These are phyloP conservation scores for Russula compacta DNA, from an alignment of 768 basidiomycete species.

Conservation along the genomic window DNA sequence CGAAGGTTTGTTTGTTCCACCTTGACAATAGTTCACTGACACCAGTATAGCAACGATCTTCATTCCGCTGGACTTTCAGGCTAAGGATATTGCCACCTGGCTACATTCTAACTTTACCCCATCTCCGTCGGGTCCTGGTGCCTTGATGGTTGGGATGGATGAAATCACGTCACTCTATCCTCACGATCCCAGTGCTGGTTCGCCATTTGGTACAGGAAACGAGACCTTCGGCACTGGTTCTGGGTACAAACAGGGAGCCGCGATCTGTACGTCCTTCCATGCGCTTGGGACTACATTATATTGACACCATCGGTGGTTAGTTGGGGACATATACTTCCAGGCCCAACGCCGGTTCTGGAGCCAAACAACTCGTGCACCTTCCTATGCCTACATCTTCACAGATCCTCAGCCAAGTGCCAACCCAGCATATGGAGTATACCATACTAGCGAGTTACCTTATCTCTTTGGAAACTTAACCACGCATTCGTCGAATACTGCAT, in stretches of 20 bases:
- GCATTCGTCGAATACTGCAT: neutral
- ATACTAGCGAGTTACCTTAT: conserved; percentile 21
- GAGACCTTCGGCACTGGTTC: conserved; percentile 35
- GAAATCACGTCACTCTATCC: conserved; percentile 34
- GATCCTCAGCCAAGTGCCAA: conserved; percentile 25
- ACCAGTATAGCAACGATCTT: conserved; percentile 30
- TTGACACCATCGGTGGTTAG: conserved; percentile 10
- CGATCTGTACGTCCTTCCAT: conserved; percentile 21
- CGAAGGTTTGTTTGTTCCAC: conserved; percentile 31
- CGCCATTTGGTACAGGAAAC: conserved; percentile 39
- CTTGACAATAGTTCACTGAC: neutral
- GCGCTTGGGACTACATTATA: neutral
- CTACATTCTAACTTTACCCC: conserved; percentile 14
- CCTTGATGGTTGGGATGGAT: conserved; percentile 20
- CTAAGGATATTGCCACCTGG: neutral
- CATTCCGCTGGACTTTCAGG: conserved; percentile 21
- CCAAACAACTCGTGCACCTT: conserved; percentile 31
- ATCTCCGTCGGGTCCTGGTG: conserved; percentile 10
- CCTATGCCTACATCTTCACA: conserved; percentile 37
- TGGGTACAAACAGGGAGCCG: conserved; percentile 33
- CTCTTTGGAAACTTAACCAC: conserved; percentile 10
- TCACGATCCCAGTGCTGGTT: conserved; percentile 33
- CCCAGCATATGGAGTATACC: conserved; percentile 16
- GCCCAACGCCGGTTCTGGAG: conserved; percentile 33
- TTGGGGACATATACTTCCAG: conserved; percentile 34